Evolutionary conservation across 768 basidiomycete species (phyloP).

Genomic region (Boletus vinaceobasis): DNA sequence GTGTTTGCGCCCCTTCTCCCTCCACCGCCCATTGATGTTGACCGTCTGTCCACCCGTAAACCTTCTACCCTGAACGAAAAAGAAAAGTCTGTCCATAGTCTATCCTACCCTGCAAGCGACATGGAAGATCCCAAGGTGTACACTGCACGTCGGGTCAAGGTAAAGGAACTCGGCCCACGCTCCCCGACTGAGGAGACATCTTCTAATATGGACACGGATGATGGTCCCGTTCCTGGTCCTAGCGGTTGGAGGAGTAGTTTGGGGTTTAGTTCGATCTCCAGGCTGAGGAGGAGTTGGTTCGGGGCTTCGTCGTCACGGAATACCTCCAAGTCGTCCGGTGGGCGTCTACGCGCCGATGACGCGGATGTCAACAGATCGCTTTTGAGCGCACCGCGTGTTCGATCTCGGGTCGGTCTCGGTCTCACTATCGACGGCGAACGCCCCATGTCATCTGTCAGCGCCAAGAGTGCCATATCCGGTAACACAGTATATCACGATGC

Average conservation of each 20-base stretch:
- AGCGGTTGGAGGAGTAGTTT: constrained; percentile 35
- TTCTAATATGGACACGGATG: constrained; percentile 9
- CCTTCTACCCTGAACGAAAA: constrained; percentile 29
- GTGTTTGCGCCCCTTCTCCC: constrained; percentile 36
- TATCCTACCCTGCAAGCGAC: constrained; percentile 34
- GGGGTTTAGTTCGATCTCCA: constrained; percentile 48
- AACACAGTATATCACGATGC: constrained; percentile 66
- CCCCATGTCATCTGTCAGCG: constrained; percentile 58
- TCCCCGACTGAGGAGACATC: constrained; percentile 18
- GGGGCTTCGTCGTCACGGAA: constrained; percentile 30
- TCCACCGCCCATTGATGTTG: constrained; percentile 37
- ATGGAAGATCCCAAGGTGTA: constrained; percentile 32
- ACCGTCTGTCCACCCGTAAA: constrained; percentile 25
- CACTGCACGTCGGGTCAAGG: constrained; percentile 38
- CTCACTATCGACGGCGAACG: constrained; percentile 41
- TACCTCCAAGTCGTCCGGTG: constrained; percentile 28
- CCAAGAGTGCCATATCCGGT: constrained; percentile 49
- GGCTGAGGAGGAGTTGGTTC: constrained; percentile 61
- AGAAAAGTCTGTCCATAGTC: constrained; percentile 32
- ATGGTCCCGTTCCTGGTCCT: constrained; percentile 25
- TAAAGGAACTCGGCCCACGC: constrained; percentile 32
- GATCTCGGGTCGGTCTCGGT: constrained; percentile 35
- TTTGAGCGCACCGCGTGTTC: constrained; percentile 25
- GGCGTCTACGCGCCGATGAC: constrained; percentile 38
- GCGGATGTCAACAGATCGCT: constrained; percentile 43